Base-by-base conservation (phyloP, 225 moss, liverwort and hornwort species). In the Pseudisothecium myosuroides region DNA sequence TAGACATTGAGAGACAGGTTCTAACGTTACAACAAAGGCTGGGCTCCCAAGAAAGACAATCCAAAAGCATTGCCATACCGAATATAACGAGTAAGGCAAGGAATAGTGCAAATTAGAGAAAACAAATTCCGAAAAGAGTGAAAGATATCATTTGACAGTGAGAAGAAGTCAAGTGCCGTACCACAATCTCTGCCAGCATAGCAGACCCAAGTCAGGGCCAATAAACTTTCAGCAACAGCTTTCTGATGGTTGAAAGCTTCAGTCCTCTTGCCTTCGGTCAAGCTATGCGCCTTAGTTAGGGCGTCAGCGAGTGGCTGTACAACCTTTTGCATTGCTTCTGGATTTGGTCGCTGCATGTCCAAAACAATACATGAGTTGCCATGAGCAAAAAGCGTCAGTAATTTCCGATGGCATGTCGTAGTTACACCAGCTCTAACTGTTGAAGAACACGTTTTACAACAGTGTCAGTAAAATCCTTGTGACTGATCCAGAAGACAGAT, bases 231-330 rank as follows among this genome's bases (percentile, higher is more conserved):
- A 86, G 93, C 96, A 76, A 99, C 95, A 83, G 96, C 95, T 85
- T 96, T 99, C 88, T 96, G 96, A 88, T 96, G 95, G 89, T 97
- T 97, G 88, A 91, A 99, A 66, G 96, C 95, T 84, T 96, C 97
- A 34, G 93, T 95, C 85, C 93, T 95, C 93, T 90, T 96, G 87
- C 96, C 98, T 89, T 97, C 96, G 18, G 95, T 95, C 86, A 96
- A 91, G 56, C 93, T 87, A 83, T 96, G 94, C 20, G 96, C 97
- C 89, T 94, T 96, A 37, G 95, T 90, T 28, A 97, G 92, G 45
- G 93, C 89, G 59, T 94, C 96, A 73, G 80, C 97, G 86, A 99
- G 89, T 41, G 98, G 98, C 87, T 94, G 92, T 56, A 97, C 87
- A 91, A 96, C 78, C 86, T 94, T 96, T 87, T 96, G 95, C 93